Evolutionary conservation across 2,329 filamentous ascomycete species (phyloP).

Genomic region (Ophiognomonia clavigignenti-juglandacearum): DNA sequence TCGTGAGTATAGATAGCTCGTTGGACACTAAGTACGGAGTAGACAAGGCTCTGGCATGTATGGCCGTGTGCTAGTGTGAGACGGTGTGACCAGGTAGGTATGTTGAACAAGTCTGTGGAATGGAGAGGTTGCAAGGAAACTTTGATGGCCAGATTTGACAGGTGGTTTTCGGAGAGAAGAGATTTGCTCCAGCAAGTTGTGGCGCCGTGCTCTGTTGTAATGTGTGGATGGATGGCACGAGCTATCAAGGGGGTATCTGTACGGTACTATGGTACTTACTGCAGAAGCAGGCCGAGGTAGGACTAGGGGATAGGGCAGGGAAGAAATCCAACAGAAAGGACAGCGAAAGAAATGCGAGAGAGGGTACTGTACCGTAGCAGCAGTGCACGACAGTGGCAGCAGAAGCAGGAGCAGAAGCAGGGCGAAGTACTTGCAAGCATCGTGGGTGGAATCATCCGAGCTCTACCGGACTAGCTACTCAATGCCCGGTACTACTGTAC

Average conservation of each 20-base stretch:
- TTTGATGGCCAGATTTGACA: conserved; percentile 6
- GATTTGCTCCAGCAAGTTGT: conserved; percentile 12
- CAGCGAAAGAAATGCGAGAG: background rate
- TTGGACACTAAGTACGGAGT: no score
- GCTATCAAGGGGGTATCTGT: background rate
- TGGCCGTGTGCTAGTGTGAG: no score
- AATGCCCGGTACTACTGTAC: no score
- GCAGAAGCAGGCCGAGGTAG: background rate
- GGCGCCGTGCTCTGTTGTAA: conserved; percentile 12
- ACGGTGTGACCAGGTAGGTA: background rate
- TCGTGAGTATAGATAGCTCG: no score
- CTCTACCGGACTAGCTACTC: no score
- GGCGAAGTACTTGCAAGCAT: no score
- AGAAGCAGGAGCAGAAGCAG: no score
- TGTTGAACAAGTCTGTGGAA: background rate
- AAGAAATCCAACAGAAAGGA: conserved; percentile 1
- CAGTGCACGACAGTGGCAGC: no score
- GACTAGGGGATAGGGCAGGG: background rate
- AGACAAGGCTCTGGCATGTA: no score
- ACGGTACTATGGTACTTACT: no score
- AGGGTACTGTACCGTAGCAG: no score
- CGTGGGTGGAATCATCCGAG: no score
- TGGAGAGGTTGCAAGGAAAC: background rate
- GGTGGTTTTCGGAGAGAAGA: conserved; percentile 4
- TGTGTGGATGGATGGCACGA: background rate